phyloP scores from a whole-genome alignment of 371 early-diverging fungal species.

The Globomyces sp. region DNA sequence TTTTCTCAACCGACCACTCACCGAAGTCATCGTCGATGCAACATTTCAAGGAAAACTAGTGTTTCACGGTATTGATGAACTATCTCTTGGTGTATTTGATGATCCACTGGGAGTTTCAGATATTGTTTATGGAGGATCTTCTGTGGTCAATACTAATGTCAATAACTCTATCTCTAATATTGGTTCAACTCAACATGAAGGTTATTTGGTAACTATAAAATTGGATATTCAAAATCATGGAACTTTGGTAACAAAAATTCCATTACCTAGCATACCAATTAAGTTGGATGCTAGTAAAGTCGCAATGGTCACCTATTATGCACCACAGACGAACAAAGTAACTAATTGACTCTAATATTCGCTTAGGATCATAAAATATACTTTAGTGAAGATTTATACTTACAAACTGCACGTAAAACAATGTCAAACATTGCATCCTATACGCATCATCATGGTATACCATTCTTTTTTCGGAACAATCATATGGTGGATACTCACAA shows the following conservation, averaged over 20 bases:
- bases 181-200: too few relatives aligned
- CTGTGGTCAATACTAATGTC: too few relatives aligned
- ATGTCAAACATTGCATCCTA: neutral
- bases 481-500: constrained; percentile 1
- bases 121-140: too few relatives aligned
- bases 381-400: neutral
- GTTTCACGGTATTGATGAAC: too few relatives aligned
- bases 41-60: too few relatives aligned
- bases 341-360: too few relatives aligned
- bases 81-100: too few relatives aligned
- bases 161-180: too few relatives aligned
- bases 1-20: too few relatives aligned
- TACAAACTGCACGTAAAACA: neutral
- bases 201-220: neutral
- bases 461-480: neutral
- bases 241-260: constrained; percentile 45
- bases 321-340: constrained; percentile 1
- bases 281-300: neutral
- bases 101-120: too few relatives aligned
- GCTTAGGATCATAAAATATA: neutral
- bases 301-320: constrained; percentile 2
- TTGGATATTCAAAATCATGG: constrained; percentile 47
- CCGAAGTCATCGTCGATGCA: too few relatives aligned
- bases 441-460: neutral
- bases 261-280: neutral